A percentile compares a stretch with the other conserved stretches of the same genome.
These are phyloP conservation scores for Penicillium bovifimosum DNA, from an alignment of 495 filamentous ascomycete species.

Conservation along the genomic window DNA sequence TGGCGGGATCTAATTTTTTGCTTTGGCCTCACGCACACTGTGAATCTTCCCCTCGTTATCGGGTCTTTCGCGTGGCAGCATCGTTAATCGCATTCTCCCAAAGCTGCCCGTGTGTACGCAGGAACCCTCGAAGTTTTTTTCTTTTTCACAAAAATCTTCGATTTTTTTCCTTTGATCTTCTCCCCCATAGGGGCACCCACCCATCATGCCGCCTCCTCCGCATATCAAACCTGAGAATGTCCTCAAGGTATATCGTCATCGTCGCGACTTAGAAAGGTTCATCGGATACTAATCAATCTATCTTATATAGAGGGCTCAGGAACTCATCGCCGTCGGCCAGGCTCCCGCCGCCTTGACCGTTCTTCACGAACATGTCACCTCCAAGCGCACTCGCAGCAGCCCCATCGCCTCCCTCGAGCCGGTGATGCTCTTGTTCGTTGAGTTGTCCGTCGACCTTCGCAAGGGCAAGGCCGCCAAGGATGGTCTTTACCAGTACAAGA, in stretches of 20 bases:
- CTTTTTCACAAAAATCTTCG: neutral
- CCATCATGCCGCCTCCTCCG: slow-evolving; percentile 88
- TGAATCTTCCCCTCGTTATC: slow-evolving; percentile 27
- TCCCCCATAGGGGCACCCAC: slow-evolving; percentile 32
- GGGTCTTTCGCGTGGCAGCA: slow-evolving; percentile 41
- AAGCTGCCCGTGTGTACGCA: slow-evolving; percentile 25
- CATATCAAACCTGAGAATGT: slow-evolving; percentile 99
- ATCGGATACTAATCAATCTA: slow-evolving; percentile 9
- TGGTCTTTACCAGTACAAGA: slow-evolving; percentile 98
- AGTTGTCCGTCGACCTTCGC: slow-evolving; percentile 90
- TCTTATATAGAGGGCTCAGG: slow-evolving; percentile 71
- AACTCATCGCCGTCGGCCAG: slow-evolving; percentile 97
- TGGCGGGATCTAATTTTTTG: slow-evolving; percentile 31
- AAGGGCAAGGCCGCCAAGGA: slow-evolving; percentile 98
- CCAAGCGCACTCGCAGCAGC: slow-evolving; percentile 93
- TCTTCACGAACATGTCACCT: slow-evolving; percentile 98
- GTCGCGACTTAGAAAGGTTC: slow-evolving; percentile 6
- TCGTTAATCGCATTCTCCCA: slow-evolving; percentile 22
- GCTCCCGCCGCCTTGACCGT: slow-evolving; percentile 84
- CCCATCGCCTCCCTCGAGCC: slow-evolving; percentile 95
- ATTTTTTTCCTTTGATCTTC: slow-evolving; percentile 2
- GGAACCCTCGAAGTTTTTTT: slow-evolving; percentile 1
- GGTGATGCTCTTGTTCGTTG: slow-evolving; percentile 95
- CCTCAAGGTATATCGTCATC: slow-evolving; percentile 60
- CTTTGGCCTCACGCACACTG: slow-evolving; percentile 39